Percentiles rank a stretch among this genome's conserved stretches.
Evolutionary conservation across 345 rosid species (phyloP).

Genomic region (Hevea brasiliensis): DNA sequence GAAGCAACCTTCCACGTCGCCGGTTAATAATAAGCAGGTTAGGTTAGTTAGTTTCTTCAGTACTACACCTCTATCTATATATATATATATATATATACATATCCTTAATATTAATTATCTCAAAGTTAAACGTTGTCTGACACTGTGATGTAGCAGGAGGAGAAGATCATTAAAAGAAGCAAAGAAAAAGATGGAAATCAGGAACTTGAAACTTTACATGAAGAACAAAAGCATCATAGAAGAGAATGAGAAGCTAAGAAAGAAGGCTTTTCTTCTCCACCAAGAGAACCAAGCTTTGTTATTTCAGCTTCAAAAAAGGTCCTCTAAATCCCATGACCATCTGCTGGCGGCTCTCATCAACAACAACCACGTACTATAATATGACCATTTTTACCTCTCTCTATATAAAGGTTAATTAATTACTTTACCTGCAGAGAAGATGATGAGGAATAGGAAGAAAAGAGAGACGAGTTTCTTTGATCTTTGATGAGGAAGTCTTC

Average conservation of each 20-base stretch:
- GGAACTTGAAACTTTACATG: constrained; percentile 60
- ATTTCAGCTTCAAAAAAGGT: constrained; percentile 47
- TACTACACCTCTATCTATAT: too few relatives aligned
- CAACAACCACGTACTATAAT: neutral
- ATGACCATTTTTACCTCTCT: too few relatives aligned
- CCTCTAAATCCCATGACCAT: neutral
- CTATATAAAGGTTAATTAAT: too few relatives aligned
- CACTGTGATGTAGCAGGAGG: constrained; percentile 31
- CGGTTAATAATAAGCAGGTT: constrained; percentile 28
- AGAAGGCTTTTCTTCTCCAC: constrained; percentile 60
- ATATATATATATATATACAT: too few relatives aligned
- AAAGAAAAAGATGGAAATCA: constrained; percentile 46
- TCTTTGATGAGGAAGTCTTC: too few relatives aligned
- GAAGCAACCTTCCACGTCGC: constrained; percentile 21
- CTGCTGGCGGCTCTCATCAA: neutral
- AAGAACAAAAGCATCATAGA: constrained; percentile 63
- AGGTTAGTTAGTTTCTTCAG: constrained; percentile 20
- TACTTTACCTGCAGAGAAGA: too few relatives aligned
- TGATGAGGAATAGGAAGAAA: too few relatives aligned
- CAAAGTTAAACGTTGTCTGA: neutral
- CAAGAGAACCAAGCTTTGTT: constrained; percentile 69
- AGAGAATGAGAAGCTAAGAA: constrained; percentile 69
- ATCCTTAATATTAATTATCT: too few relatives aligned
- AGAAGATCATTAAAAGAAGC: constrained; percentile 23
- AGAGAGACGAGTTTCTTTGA: too few relatives aligned